Evolutionary conservation across 768 basidiomycete species (phyloP), one percentile per base, ranked within the genome.

Genomic region (Mycena vulgaris): DNA sequence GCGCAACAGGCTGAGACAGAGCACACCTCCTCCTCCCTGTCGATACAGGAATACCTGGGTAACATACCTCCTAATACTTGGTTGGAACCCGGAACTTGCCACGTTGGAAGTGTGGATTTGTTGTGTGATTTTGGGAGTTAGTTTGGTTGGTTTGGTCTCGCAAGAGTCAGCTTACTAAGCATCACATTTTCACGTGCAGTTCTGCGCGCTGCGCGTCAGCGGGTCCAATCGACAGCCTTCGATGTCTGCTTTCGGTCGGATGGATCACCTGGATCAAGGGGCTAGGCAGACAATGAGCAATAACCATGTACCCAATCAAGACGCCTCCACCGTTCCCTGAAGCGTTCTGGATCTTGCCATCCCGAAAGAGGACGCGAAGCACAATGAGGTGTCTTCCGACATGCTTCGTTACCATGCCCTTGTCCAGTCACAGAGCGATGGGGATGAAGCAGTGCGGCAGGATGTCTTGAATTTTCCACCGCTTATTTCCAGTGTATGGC

Each of bases 401-500:
- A n/a, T 28, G 52, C 23, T 60, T 61, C 3, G 60, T 62, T 10
- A 68, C 53, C n/a, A 39, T 59, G 3, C 67, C 67, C 31, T 68
- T 57, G 45, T 68, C 60, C 9, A 68, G 60, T 60, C 67, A 68
- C 8, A 68, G 7, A 19, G 37, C 5, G 5, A 63, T 19, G 17
- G 62, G 55, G 13, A 42, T 3, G 25, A 23, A 52, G 30, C 68
- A 69, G 56, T 69, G 68, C 39, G 61, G 68, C 53, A 69, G 27
- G 2, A 1, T 30, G 25, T 30, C 28, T 17, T 66, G 65, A n/a
- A 69, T 55, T 11, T 65, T 47, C 72, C 65, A 70, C 74, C 74
- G 73, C 5, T 39, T 57, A 8, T 65, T 31, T 2, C 27, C 72
- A 3, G 74, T 59, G 51, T 69, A 64, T 21, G 58, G 42, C 28